Percentiles rank a stretch among this genome's conserved stretches.
Conservation (phyloP, 1,139 yeast species). For the Hyphopichia burtonii region DNA sequence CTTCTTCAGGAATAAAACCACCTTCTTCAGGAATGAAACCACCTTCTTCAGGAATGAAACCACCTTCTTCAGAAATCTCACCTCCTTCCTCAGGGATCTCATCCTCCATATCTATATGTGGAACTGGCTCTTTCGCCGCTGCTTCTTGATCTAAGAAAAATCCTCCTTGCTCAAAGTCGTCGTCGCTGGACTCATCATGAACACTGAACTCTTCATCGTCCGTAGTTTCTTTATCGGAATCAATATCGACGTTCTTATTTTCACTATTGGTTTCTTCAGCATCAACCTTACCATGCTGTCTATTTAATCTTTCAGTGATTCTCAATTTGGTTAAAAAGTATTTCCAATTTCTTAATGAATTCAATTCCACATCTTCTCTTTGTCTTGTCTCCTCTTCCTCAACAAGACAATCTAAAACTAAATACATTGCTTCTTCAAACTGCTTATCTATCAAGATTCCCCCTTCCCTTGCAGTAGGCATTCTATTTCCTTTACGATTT, state of each 20-base stretch:
- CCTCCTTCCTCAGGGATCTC: too few relatives aligned
- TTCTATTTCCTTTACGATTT: slow-evolving; percentile 25
- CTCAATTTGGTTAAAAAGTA: slow-evolving; percentile 67
- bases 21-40: background rate
- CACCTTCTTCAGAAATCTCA: slow-evolving; percentile 11
- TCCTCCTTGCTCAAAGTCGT: slow-evolving; percentile 3
- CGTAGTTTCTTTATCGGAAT: slow-evolving; percentile 4
- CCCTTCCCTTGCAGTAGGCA: slow-evolving; percentile 64
- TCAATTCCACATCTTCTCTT: slow-evolving; percentile 42
- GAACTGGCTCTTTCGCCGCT: too few relatives aligned
- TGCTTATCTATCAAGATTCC: slow-evolving; percentile 76
- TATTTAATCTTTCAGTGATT: slow-evolving; percentile 66
- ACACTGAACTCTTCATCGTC: slow-evolving; percentile 8
- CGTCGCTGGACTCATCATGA: slow-evolving; percentile 5
- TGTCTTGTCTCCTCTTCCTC: slow-evolving; percentile 56
- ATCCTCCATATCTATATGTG: too few relatives aligned
- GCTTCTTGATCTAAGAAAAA: slow-evolving; percentile 1
- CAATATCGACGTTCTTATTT: background rate
- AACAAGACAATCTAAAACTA: slow-evolving; percentile 53
- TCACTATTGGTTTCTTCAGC: background rate
- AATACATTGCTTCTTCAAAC: slow-evolving; percentile 62
- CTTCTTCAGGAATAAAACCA: too few relatives aligned
- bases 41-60: background rate
- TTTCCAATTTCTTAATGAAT: slow-evolving; percentile 72
- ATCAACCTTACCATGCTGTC: slow-evolving; percentile 55